These are phyloP conservation scores for Sanghuangporus sanghuang DNA, from an alignment of 1,284 basidiomycete genomes.

Conservation along the genomic window DNA sequence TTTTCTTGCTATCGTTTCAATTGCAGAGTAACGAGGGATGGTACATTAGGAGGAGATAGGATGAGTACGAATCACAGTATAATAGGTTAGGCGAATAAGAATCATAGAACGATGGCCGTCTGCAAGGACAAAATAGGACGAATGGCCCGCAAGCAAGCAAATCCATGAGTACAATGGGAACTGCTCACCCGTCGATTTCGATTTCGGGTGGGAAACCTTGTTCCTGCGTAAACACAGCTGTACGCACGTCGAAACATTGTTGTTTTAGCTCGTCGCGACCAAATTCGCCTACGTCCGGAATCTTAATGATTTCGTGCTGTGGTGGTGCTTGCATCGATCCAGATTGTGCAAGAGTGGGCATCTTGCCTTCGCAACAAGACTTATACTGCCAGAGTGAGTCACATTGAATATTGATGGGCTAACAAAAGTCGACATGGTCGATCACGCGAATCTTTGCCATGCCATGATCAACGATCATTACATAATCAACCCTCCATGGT, in stretches of 20 bases:
- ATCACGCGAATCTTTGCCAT: too few species aligned
- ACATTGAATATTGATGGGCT: background rate
- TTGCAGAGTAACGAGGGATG: too few species aligned
- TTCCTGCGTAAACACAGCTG: conserved; percentile 64
- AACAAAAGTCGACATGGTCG: background rate
- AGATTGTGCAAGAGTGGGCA: background rate
- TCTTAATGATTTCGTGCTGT: conserved; percentile 53
- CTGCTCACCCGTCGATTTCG: conserved; percentile 60
- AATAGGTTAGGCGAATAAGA: too few species aligned
- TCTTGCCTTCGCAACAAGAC: background rate
- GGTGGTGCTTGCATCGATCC: conserved; percentile 4
- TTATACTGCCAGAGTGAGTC: background rate
- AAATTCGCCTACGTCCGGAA: conserved; percentile 33
- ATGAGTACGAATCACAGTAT: too few species aligned
- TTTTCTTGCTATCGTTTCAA: background rate
- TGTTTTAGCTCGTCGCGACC: conserved; percentile 33
- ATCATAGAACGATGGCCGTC: too few species aligned
- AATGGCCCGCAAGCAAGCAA: conserved; percentile 3
- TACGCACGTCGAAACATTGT: conserved; percentile 60
- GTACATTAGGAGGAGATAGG: too few species aligned
- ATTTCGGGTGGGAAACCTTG: conserved; percentile 65
- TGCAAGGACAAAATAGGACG: background rate
- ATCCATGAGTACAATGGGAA: conserved; percentile 25
- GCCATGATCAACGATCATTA: too few species aligned
- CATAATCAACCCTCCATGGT: too few species aligned